These are phyloP conservation scores for Tricholoma matsutake DNA, from an alignment of 768 basidiomycete species.

Conservation along the genomic window DNA sequence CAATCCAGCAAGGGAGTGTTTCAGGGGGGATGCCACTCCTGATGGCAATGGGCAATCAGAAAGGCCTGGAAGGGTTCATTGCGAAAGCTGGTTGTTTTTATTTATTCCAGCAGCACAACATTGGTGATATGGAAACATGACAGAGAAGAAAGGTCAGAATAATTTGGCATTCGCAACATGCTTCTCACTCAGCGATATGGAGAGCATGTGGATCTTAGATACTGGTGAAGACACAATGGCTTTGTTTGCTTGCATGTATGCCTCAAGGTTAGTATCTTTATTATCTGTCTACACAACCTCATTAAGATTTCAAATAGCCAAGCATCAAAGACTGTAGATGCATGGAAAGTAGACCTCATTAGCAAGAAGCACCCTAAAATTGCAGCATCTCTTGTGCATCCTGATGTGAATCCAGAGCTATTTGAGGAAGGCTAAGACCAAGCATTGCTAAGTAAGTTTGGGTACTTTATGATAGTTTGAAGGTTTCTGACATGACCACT, in stretches of 20 bases:
- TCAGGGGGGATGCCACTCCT: constrained; percentile 85
- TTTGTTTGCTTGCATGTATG: too few species aligned
- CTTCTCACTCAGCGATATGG: constrained; percentile 79
- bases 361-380: constrained; percentile 72
- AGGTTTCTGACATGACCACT: neutral
- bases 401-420: constrained; percentile 57
- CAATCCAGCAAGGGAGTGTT: too few species aligned
- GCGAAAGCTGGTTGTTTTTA: constrained; percentile 64
- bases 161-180: constrained; percentile 92
- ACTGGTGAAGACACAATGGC: constrained; percentile 77
- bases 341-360: too few species aligned
- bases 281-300: neutral
- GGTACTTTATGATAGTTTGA: neutral
- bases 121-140: constrained; percentile 2
- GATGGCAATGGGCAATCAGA: constrained; percentile 66
- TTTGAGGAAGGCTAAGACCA: constrained; percentile 72
- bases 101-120: too few species aligned
- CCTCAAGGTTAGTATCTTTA: constrained; percentile 23
- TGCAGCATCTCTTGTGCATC: constrained; percentile 78
- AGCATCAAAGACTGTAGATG: too few species aligned
- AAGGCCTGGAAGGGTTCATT: constrained; percentile 68
- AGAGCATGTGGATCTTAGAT: constrained; percentile 84
- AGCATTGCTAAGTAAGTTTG: constrained; percentile 32
- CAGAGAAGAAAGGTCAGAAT: constrained; percentile 77
- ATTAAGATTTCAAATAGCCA: constrained; percentile 39